Evolutionary conservation across 176 grass and related monocot species (phyloP), one percentile per base, ranked within the genome.

Genomic region (Paspalum vaginatum): DNA sequence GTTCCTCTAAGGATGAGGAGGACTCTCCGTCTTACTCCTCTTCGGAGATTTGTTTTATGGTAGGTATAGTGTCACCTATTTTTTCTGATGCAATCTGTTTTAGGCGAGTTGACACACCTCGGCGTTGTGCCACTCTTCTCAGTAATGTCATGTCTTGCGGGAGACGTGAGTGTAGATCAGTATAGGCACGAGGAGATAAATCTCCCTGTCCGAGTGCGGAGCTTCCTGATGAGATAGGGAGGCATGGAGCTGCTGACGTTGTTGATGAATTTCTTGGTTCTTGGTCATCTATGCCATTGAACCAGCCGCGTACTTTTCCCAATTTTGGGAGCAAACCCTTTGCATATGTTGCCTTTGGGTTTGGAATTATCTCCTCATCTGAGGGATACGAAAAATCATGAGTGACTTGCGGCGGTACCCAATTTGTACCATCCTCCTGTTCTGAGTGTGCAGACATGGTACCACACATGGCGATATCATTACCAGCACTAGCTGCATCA

Each of bases 401-500:
- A 9, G n/a, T n/a, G 16, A 79, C 11, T 16, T 8, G 16, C 0
- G 76, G 76, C 0, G 74, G 56, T 4, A 11, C 41, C 74, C 74
- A 61, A 10, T 48, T 77, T 32, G 9, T 0, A 7, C 4, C 6
- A 6, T 46, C 21, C 9, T 6, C 15, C 11, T 45, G 21, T 3
- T 76, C 41, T 10, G 8, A 3, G 8, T 9, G 39, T 8, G 14
- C 7, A 6, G 39, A 44, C 54, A 76, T 6, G 1, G 56, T 5
- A 0, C 61, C 32, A 2, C 61, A 79, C 20, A 41, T 22, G 1
- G 27, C 18, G 0, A 52, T n/a, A 0, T 65, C 32, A 7, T 12
- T 16, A 0, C 20, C 5, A 16, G 0, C 9, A 10, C 3, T 24
- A 5, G 5, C 15, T 5, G 12, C 7, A 5, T 18, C 11, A 1